Conservation (phyloP, 352 stramenopile genomes). For the Phytophthora aleatoria region DNA sequence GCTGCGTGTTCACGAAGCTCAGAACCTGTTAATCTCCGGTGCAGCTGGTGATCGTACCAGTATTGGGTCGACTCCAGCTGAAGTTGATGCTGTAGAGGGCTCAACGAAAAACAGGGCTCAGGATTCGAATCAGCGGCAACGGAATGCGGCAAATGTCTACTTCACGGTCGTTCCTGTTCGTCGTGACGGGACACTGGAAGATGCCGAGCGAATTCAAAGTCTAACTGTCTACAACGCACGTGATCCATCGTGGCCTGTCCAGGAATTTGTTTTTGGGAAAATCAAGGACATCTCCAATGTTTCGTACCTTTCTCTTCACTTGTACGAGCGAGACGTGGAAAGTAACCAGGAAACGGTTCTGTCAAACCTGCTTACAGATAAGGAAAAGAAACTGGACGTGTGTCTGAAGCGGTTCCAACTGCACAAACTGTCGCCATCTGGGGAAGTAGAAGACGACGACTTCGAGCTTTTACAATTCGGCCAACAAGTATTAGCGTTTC, state of each 20-base stretch:
- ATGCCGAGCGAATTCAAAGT: slow-evolving; percentile 57
- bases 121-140: slow-evolving; percentile 15
- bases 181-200: slow-evolving; percentile 42
- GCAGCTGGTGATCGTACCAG: slow-evolving; percentile 2
- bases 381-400: slow-evolving; percentile 39
- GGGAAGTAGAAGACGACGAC: slow-evolving; percentile 53
- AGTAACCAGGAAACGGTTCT: slow-evolving; percentile 40
- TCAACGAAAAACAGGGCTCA: slow-evolving; percentile 6
- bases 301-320: slow-evolving; percentile 69
- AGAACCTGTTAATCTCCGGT: slow-evolving; percentile 42
- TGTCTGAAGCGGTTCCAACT: slow-evolving; percentile 55
- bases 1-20: slow-evolving; percentile 48
- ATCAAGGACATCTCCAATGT: slow-evolving; percentile 51
- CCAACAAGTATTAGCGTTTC: slow-evolving; percentile 72
- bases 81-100: slow-evolving; percentile 3
- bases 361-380: slow-evolving; percentile 36
- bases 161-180: slow-evolving; percentile 73
- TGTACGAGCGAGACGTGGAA: slow-evolving; percentile 63
- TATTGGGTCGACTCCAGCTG: slow-evolving; percentile 1
- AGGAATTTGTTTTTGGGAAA: slow-evolving; percentile 73
- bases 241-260: slow-evolving; percentile 61
- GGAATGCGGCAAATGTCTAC: slow-evolving; percentile 52
- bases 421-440: slow-evolving; percentile 56
- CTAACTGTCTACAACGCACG: slow-evolving; percentile 69
- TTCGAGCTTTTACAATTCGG: slow-evolving; percentile 60